phyloP scores from a whole-genome alignment of 2,329 filamentous ascomycete species.

The Cladorrhinum sp. region DNA sequence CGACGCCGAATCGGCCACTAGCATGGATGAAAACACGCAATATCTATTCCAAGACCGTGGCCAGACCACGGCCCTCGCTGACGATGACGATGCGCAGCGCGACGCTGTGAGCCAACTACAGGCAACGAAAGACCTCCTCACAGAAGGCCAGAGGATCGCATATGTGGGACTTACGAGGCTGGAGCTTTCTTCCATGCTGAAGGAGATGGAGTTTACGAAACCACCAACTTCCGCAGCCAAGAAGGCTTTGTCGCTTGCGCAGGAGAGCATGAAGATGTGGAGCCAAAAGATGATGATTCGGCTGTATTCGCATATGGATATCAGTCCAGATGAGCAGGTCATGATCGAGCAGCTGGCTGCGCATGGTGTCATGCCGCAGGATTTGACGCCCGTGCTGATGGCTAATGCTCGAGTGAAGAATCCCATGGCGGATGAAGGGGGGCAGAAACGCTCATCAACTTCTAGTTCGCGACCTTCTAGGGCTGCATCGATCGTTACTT shows the following conservation, averaged over 20 bases:
- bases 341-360: conserved; percentile 98
- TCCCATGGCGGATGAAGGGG: conserved; percentile 64
- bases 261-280: conserved; percentile 90
- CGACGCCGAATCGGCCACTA: conserved; percentile 88
- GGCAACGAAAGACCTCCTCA: conserved; percentile 91
- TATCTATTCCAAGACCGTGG: conserved; percentile 83
- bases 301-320: conserved; percentile 94
- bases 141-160: conserved; percentile 91
- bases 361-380: conserved; percentile 81
- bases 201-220: conserved; percentile 62
- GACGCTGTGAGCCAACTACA: conserved; percentile 89
- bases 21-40: conserved; percentile 94
- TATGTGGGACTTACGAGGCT: conserved; percentile 89
- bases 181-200: conserved; percentile 73
- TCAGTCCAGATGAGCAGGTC: conserved; percentile 83
- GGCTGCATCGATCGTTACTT: conserved; percentile 28
- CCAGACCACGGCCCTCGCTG: conserved; percentile 50
- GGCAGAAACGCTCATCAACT: conserved; percentile 18
- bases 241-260: conserved; percentile 66
- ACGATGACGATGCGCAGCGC: conserved; percentile 76
- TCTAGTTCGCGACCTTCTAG: conserved; percentile 29
- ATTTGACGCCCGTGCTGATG: conserved; percentile 84
- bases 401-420: conserved; percentile 91
- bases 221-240: conserved; percentile 61
- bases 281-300: conserved; percentile 97